These are phyloP conservation scores for Populus ilicifolia DNA, from an alignment of 345 rosid species.

Conservation along the genomic window DNA sequence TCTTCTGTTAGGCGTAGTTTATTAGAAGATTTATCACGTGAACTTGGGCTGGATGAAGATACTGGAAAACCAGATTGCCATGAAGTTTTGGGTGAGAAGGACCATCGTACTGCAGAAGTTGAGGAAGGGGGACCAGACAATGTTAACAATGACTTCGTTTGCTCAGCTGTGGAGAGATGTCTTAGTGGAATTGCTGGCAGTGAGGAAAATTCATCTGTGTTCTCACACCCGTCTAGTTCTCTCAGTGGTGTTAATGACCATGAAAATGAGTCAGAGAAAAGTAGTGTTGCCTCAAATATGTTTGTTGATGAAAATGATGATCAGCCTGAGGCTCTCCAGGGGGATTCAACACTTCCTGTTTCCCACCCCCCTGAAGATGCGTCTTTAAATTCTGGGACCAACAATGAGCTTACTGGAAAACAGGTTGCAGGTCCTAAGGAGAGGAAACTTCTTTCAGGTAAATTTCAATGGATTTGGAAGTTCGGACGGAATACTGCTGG, in stretches of 20 bases:
- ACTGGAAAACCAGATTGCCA: constrained; percentile 22
- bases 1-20: constrained; percentile 54
- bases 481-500: constrained; percentile 53
- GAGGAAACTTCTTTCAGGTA: constrained; percentile 55
- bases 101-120: constrained; percentile 17
- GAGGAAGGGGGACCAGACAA: constrained; percentile 30
- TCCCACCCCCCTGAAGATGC: constrained; percentile 43
- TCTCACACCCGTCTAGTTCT: constrained; percentile 55
- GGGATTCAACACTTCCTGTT: constrained; percentile 49
- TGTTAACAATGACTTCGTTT: constrained; percentile 22
- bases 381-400: constrained; percentile 28
- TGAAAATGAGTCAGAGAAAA: constrained; percentile 64
- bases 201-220: constrained; percentile 57
- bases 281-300: constrained; percentile 55
- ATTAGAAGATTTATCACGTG: constrained; percentile 66
- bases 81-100: constrained; percentile 25
- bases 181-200: constrained; percentile 39
- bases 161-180: constrained; percentile 44
- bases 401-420: constrained; percentile 30
- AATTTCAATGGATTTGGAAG: constrained; percentile 93
- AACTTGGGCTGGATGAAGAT: constrained; percentile 51
- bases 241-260: constrained; percentile 43
- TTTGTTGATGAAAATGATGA: constrained; percentile 43
- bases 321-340: constrained; percentile 32
- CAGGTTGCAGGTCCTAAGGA: constrained; percentile 36